These are phyloP conservation scores for Rutidosis leptorrhynchoides DNA, from an alignment of 129 eudicot genomes.

Conservation along the genomic window DNA sequence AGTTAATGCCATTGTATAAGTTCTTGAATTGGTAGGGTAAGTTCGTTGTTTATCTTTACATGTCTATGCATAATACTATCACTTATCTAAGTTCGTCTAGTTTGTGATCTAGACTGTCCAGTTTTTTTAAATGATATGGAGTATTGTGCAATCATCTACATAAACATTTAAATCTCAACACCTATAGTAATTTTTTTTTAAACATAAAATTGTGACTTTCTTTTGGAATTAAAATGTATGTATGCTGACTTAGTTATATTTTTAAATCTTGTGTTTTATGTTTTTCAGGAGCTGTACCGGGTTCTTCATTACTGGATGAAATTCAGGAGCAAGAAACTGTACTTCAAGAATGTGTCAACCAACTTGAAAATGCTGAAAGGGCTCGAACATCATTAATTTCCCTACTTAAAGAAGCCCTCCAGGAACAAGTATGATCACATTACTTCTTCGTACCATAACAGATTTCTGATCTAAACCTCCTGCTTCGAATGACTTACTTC, in stretches of 20 bases:
- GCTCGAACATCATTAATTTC: constrained; percentile 56
- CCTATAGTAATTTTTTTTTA: neutral
- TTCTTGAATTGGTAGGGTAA: neutral
- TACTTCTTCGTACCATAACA: neutral
- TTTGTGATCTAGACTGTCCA: neutral
- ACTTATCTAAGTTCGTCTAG: neutral
- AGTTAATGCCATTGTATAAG: neutral
- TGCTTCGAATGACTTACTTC: neutral
- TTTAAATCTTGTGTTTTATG: constrained; percentile 2
- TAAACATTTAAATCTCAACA: neutral
- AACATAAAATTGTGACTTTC: no score
- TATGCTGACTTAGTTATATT: neutral
- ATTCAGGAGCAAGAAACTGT: constrained; percentile 71
- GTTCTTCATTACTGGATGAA: constrained; percentile 59
- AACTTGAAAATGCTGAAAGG: constrained; percentile 72
- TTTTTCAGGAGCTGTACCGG: constrained; percentile 47
- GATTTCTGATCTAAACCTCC: neutral
- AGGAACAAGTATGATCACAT: constrained; percentile 62
- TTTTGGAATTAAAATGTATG: neutral
- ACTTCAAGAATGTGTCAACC: constrained; percentile 59
- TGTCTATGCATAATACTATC: neutral
- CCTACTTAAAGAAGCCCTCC: constrained; percentile 75
- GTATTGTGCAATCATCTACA: neutral
- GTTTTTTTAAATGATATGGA: no score
- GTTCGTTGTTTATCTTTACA: neutral